Evolutionary conservation across 805 yeast genomes (phyloP).

Genomic region (Metschnikowia cerradonensis): DNA sequence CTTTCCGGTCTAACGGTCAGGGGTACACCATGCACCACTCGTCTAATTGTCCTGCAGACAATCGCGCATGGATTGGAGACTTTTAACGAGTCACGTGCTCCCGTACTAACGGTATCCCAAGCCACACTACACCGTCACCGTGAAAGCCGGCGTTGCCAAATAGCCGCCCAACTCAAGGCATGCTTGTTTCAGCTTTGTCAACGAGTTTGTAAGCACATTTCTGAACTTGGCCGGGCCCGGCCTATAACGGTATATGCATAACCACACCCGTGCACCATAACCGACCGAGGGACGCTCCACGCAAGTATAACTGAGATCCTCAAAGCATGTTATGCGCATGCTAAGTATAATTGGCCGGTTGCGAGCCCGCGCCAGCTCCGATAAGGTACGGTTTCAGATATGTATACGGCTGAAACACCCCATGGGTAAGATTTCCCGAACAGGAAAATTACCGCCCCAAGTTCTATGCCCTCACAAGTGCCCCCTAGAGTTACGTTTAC

Average conservation of each 20-base stretch:
- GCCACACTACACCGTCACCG: not conserved
- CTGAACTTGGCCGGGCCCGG: too few species aligned
- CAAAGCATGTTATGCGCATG: not conserved
- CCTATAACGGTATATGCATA: not conserved
- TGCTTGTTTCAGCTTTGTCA: too few species aligned
- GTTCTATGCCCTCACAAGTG: too few species aligned
- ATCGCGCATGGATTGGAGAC: not conserved
- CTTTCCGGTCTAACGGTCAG: not conserved
- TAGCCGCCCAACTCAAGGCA: too few species aligned
- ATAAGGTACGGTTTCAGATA: not conserved
- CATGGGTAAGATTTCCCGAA: too few species aligned
- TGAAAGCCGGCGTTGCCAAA: too few species aligned
- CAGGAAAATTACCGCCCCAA: too few species aligned
- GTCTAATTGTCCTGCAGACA: not conserved
- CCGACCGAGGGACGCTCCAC: not conserved
- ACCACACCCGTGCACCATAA: not conserved
- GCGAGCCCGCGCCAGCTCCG: not conserved
- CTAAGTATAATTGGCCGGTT: not conserved
- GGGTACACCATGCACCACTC: constrained; percentile 1
- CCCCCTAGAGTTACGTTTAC: too few species aligned
- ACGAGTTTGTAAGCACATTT: too few species aligned
- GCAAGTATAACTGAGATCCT: not conserved
- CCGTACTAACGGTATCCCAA: not conserved
- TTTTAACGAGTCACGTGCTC: not conserved
- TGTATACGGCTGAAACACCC: not conserved